Evolutionary conservation across 169 alveolate genomes (phyloP).

Genomic region (Plasmodium inui): DNA sequence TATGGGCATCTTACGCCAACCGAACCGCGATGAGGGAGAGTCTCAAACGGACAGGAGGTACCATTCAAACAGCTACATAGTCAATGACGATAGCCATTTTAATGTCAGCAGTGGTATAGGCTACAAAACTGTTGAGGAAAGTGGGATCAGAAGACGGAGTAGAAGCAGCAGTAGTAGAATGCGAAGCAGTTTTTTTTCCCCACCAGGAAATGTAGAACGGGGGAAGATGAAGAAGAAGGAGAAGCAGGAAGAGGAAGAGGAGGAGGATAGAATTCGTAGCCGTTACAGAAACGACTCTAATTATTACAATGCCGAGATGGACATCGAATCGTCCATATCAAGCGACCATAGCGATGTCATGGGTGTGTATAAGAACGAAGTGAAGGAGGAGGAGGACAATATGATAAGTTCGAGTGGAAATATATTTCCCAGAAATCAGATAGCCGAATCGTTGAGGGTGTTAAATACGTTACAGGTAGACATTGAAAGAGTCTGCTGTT

Average conservation of each 20-base stretch:
- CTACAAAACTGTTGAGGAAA: neutral
- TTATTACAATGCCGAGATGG: neutral
- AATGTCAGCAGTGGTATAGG: neutral
- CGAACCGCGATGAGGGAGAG: neutral
- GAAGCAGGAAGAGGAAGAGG: neutral
- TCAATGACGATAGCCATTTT: neutral
- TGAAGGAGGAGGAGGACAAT: neutral
- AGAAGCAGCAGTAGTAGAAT: neutral
- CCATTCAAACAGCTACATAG: neutral
- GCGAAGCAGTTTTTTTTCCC: neutral
- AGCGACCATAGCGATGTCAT: neutral
- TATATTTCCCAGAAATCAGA: conserved; percentile 38
- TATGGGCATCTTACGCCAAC: neutral
- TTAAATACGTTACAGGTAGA: conserved; percentile 72
- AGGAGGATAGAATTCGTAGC: neutral
- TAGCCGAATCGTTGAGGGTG: conserved; percentile 57
- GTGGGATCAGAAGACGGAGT: neutral
- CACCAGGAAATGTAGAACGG: neutral
- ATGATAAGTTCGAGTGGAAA: neutral
- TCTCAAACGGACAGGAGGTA: neutral
- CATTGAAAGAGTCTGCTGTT: conserved; percentile 74
- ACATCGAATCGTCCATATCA: conserved; percentile 22
- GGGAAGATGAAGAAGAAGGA: neutral
- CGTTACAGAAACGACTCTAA: neutral
- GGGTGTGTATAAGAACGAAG: conserved; percentile 4